Evolutionary conservation across 2,329 filamentous ascomycete species (phyloP).

Genomic region (Xylariaceae sp.): DNA sequence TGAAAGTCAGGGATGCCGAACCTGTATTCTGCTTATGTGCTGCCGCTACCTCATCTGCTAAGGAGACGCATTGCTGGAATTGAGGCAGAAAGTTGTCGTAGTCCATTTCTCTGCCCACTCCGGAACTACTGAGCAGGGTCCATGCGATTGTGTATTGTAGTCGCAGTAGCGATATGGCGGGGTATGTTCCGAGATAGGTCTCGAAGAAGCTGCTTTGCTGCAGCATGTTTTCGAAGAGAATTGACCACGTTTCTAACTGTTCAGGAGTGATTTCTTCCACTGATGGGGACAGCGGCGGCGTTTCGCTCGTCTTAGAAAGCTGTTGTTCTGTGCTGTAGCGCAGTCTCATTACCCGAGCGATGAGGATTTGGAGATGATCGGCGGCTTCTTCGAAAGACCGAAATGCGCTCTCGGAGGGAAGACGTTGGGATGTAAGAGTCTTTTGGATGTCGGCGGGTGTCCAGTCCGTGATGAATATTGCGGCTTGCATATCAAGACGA

Average conservation of each 20-base stretch:
- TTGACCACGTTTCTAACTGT: conserved; percentile 27
- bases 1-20: conserved; percentile 28
- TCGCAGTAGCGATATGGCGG: conserved; percentile 27
- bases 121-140: conserved; percentile 24
- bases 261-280: conserved; percentile 15
- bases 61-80: conserved; percentile 27
- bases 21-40: conserved; percentile 23
- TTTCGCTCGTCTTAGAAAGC: conserved; percentile 10
- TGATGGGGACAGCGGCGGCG: conserved; percentile 8
- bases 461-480: conserved; percentile 33
- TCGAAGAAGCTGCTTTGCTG: conserved; percentile 14
- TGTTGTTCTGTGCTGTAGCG: conserved; percentile 23
- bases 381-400: conserved; percentile 31
- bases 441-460: conserved; percentile 28
- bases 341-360: conserved; percentile 30
- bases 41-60: conserved; percentile 22
- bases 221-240: conserved; percentile 26
- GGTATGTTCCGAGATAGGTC: conserved; percentile 10
- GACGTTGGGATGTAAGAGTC: conserved; percentile 13
- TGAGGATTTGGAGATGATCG: conserved; percentile 30
- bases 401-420: conserved; percentile 19
- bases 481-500: conserved; percentile 36
- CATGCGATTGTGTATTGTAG: conserved; percentile 30
- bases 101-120: conserved; percentile 27
- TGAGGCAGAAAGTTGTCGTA: conserved; percentile 29